Conservation (phyloP, 2,329 filamentous ascomycete genomes). For the Aspergillus carbonarius region DNA sequence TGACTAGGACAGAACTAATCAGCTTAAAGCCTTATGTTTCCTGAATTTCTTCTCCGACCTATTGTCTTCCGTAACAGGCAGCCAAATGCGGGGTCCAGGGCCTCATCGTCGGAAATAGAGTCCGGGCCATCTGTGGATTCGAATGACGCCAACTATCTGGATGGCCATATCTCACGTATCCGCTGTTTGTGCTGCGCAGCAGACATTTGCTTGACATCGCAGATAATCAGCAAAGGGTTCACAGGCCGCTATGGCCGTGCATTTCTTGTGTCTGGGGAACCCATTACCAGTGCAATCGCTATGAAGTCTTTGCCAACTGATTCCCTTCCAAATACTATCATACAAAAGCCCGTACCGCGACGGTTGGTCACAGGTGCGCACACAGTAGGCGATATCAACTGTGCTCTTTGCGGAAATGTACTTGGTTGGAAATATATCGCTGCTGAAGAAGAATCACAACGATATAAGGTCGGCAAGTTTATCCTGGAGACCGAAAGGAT, state of each 20-base stretch:
- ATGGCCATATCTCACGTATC: conserved; percentile 54
- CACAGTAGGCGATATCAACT: conserved; percentile 61
- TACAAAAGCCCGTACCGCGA: conserved; percentile 56
- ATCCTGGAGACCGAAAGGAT: conserved; percentile 63
- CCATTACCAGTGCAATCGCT: conserved; percentile 30
- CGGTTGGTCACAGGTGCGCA: conserved; percentile 64
- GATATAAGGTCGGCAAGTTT: conserved; percentile 67
- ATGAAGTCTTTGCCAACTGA: conserved; percentile 32
- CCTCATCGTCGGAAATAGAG: conserved; percentile 5
- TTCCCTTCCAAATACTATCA: conserved; percentile 59
- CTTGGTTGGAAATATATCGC: conserved; percentile 66
- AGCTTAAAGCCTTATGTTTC: conserved; percentile 40
- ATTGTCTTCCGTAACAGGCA: conserved; percentile 46
- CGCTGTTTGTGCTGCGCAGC: conserved; percentile 60
- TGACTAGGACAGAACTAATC: not conserved
- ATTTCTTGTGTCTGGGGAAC: conserved; percentile 57
- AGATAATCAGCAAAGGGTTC: conserved; percentile 65
- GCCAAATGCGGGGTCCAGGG: conserved; percentile 12
- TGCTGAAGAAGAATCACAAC: conserved; percentile 60
- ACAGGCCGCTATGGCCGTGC: conserved; percentile 64
- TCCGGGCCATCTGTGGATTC: not conserved
- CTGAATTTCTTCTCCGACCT: conserved; percentile 52
- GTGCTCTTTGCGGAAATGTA: conserved; percentile 55
- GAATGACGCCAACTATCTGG: conserved; percentile 39
- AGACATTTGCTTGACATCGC: conserved; percentile 58